phyloP scores from a whole-genome alignment of 2,329 filamentous ascomycete species.

The Fusarium albosuccineum region DNA sequence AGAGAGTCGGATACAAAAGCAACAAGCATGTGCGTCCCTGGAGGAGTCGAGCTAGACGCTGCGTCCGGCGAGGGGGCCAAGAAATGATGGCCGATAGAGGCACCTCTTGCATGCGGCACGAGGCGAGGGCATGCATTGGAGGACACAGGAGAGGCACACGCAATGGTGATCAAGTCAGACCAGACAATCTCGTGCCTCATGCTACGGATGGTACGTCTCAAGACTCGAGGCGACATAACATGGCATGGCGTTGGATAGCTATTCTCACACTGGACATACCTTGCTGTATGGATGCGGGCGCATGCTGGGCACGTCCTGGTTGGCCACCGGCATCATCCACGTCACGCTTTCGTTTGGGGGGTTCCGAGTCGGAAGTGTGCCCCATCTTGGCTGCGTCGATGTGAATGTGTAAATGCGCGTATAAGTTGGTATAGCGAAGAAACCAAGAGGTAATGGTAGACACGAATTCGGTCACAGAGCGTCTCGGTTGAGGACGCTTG shows the following conservation, averaged over 20 bases:
- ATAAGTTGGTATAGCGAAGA: slow-evolving; percentile 1
- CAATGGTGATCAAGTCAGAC: slow-evolving; percentile 10
- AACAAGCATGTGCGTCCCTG: slow-evolving; percentile 39
- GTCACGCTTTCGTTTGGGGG: slow-evolving; percentile 64
- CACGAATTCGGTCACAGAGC: slow-evolving; percentile 6
- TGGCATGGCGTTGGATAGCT: slow-evolving; percentile 32
- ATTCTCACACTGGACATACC: slow-evolving; percentile 54
- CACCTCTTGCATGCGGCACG: slow-evolving; percentile 19
- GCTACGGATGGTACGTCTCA: slow-evolving; percentile 39
- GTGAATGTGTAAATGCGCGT: slow-evolving; percentile 13
- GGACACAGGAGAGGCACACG: slow-evolving; percentile 21
- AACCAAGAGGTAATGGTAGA: slow-evolving; percentile 2
- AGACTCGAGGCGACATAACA: slow-evolving; percentile 35
- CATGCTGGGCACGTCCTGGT: slow-evolving; percentile 56
- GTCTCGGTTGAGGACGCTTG: slow-evolving; percentile 14
- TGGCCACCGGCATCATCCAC: slow-evolving; percentile 59
- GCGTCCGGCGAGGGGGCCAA: slow-evolving; percentile 26
- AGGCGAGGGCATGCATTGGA: slow-evolving; percentile 22
- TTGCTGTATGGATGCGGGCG: slow-evolving; percentile 56
- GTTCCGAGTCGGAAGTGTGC: slow-evolving; percentile 57
- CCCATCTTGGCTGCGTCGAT: slow-evolving; percentile 52
- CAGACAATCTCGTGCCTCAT: slow-evolving; percentile 18
- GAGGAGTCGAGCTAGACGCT: slow-evolving; percentile 38
- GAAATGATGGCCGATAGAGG: slow-evolving; percentile 16
- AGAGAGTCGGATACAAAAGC: slow-evolving; percentile 39